Evolutionary conservation across 2,329 filamentous ascomycete species (phyloP).

Genomic region (Pseudophaeomoniella oleicola): DNA sequence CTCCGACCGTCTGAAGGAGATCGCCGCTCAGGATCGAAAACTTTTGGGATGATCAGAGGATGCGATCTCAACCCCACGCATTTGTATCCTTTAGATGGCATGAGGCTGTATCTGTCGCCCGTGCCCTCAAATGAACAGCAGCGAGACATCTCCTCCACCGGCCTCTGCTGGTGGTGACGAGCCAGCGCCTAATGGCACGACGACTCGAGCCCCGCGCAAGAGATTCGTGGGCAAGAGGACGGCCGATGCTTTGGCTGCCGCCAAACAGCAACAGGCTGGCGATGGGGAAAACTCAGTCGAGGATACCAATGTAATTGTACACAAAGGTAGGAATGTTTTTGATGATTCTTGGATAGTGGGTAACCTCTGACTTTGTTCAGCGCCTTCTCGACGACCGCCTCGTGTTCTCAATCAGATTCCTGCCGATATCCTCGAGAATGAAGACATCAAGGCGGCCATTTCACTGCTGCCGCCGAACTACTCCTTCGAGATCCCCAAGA

Average conservation of each 20-base stretch:
- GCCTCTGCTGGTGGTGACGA: neutral
- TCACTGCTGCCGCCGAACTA: constrained; percentile 86
- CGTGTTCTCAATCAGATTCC: constrained; percentile 87
- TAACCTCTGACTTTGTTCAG: constrained; percentile 27
- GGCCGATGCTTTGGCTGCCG: constrained; percentile 42
- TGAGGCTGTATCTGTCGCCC: too few relatives aligned
- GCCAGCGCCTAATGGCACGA: neutral
- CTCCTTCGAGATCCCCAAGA: constrained; percentile 97
- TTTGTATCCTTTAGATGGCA: too few relatives aligned
- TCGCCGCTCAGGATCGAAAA: neutral
- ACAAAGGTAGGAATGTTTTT: constrained; percentile 18
- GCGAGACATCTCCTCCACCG: neutral
- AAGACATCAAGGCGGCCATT: constrained; percentile 76
- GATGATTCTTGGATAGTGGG: constrained; percentile 3
- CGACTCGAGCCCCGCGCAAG: constrained; percentile 51
- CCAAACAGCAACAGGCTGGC: constrained; percentile 39
- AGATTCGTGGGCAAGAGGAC: constrained; percentile 77
- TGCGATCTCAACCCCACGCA: too few relatives aligned
- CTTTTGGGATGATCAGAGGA: neutral
- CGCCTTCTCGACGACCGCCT: constrained; percentile 56
- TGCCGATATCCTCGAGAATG: constrained; percentile 68
- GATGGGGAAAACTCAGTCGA: constrained; percentile 54
- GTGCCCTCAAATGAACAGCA: too few relatives aligned
- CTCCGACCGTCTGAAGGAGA: neutral
- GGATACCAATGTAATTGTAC: constrained; percentile 36